Evolutionary conservation across 768 basidiomycete species (phyloP).

Genomic region (Hygrocybe coccinea): DNA sequence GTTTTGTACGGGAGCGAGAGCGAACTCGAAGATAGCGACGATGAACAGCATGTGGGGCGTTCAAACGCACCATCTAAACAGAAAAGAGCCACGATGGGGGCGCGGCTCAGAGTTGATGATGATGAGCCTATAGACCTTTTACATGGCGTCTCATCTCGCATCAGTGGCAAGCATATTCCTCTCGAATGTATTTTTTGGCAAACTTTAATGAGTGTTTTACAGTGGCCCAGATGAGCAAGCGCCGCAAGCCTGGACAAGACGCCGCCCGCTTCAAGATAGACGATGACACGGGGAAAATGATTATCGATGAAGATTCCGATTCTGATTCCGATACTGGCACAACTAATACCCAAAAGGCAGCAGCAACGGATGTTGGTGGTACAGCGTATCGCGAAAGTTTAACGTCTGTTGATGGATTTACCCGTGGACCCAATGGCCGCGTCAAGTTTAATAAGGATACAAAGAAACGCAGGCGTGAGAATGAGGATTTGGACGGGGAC

Average conservation of each 20-base stretch:
- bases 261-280: slow-evolving; percentile 85
- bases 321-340: slow-evolving; percentile 42
- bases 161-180: slow-evolving; percentile 55
- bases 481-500: slow-evolving; percentile 55
- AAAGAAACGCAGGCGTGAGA: slow-evolving; percentile 80
- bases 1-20: slow-evolving; percentile 96
- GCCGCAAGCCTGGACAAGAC: slow-evolving; percentile 80
- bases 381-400: slow-evolving; percentile 79
- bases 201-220: slow-evolving; percentile 9
- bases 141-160: slow-evolving; percentile 65
- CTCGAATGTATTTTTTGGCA: not conserved
- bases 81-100: slow-evolving; percentile 35
- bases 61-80: slow-evolving; percentile 27
- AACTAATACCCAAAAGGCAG: slow-evolving; percentile 33
- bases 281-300: slow-evolving; percentile 72
- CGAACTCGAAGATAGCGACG: slow-evolving; percentile 71
- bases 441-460: slow-evolving; percentile 97
- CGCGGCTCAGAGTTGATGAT: slow-evolving; percentile 77
- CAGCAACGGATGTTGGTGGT: slow-evolving; percentile 55
- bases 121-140: slow-evolving; percentile 96
- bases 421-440: slow-evolving; percentile 73
- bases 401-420: slow-evolving; percentile 86
- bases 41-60: slow-evolving; percentile 37
- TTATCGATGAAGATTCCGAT: slow-evolving; percentile 59
- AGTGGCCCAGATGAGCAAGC: slow-evolving; percentile 46